Evolutionary conservation across 352 stramenopile genomes (phyloP), one percentile per base, ranked within the genome.

Genomic region (Globisporangium spinosum): DNA sequence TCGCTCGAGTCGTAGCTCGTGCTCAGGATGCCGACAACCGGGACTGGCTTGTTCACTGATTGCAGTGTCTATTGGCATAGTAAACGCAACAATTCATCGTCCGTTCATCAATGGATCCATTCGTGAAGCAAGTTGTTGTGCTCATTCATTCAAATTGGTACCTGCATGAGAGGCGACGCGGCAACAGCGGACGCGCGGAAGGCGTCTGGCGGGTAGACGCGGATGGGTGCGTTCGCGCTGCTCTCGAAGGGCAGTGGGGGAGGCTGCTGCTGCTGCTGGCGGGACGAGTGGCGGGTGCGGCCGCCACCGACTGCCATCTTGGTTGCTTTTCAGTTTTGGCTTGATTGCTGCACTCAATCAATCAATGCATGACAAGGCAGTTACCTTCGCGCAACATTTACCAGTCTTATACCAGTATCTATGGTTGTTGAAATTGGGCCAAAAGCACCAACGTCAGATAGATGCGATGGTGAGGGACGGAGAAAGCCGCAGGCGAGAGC

Each of bases 11-110:
- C 73, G 5, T 65, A 77, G 27, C 77, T 80, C 23, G 69, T 62
- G 58, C 77, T 81, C 1, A 91, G 62, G 8, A 91, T 40, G 25
- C 79, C 83, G 10, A 93, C 72, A 34, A 89, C 75, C 0, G 79
- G 75, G 0, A 81, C 77, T 1, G 72, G 66, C 59, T 79, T 79
- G 62, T 57, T 25, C 9, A 81, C 64, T 1, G 65, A 59, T 47
- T 83, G 81, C 29, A 91, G 62, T 40, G 72, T 76, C 65, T 89
- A 79, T n/a, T 51, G 9, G 43, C 9, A 51, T 3, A 83, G 15
- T 6, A 68, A 34, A 54, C 27, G 23, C 3, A 66, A 2, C 12
- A 29, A 43, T 9, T 17, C 23, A 8, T 8, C 40, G 25, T 51
- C 43, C 20, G 20, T 3, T 49, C 25, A 57, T 22, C 47, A 22